Evolutionary conservation across 2,329 filamentous ascomycete species (phyloP), one percentile per base, ranked within the genome.

Genomic region (Graphilbum fragrans): DNA sequence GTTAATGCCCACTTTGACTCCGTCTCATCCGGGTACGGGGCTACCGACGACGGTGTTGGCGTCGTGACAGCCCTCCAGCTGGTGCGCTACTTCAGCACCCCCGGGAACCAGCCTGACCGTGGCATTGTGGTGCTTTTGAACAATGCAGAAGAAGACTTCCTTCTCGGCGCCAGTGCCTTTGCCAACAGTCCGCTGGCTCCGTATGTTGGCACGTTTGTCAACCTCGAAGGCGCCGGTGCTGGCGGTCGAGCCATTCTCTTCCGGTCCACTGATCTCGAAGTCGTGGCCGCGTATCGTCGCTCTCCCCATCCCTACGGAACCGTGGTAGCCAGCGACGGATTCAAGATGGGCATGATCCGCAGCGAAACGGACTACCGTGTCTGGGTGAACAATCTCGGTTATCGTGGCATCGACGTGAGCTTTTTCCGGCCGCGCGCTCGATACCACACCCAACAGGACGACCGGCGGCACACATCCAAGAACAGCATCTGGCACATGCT

Each of bases 1-100:
- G 83, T 96, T 50, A 96, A 95, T 58, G 88, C 90, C 17, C 92
- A 96, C 57, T 94, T 92, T 55, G 92, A 94, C 61, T 75, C 72
- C 44, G 92, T 96, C 6, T 85, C 87, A 14, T 94, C 87, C 3
- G 88, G 86, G 1, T 94, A 80, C 51, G 92, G 92, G 37, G 88
- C 92, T 16, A 96, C 92, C 3, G 92, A 98, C 54, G 86, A 95
- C 58, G 92, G 90, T 8, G 79, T 94, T 47, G 87, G 87, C 22
- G 86, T 93, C 19, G 77, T 94, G n/a, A 82, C 82, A 1, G 67
- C 90, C 34, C 69, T 96, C 37, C 87, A 95, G 58, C 66, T 96
- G 38, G 71, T 96, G 46, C 84, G 80, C 47, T 86, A 94, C 60
- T 95, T 94, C 56, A 87, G 86, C 2, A 72, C 72, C 2, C 63